A percentile compares a stretch with the other conserved stretches of the same genome.
These are phyloP conservation scores for Chytriomyces sp. DNA, from an alignment of 192 early-diverging fungal genomes.

Conservation along the genomic window DNA sequence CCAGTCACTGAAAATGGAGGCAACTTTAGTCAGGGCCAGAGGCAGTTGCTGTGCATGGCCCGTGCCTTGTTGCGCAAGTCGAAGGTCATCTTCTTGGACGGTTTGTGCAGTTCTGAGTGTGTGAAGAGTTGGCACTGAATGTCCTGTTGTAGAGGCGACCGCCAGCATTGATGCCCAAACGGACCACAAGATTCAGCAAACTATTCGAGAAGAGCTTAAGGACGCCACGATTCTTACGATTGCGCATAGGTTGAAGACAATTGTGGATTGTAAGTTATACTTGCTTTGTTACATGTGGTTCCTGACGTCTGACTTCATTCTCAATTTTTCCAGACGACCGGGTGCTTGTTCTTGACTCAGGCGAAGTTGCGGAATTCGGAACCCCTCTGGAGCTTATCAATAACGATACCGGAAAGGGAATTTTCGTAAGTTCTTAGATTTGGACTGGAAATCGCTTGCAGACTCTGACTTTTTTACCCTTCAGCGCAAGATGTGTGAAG, in stretches of 20 bases:
- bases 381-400: conserved; percentile 71
- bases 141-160: conserved; percentile 38
- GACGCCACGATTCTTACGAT: conserved; percentile 40
- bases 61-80: conserved; percentile 46
- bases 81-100: conserved; percentile 47
- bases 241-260: conserved; percentile 38
- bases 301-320: neutral
- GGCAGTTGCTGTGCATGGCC: conserved; percentile 54
- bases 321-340: conserved; percentile 60
- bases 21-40: conserved; percentile 38
- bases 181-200: conserved; percentile 39
- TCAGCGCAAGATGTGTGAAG: conserved; percentile 81
- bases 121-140: neutral
- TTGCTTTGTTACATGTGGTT: neutral
- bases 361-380: conserved; percentile 80
- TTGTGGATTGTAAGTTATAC: conserved; percentile 30
- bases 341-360: conserved; percentile 78
- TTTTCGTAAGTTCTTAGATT: too few relatives aligned
- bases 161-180: conserved; percentile 38
- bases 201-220: conserved; percentile 41
- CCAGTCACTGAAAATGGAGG: conserved; percentile 42
- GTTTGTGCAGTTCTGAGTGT: too few relatives aligned
- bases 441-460: too few relatives aligned
- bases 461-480: too few relatives aligned
- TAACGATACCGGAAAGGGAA: conserved; percentile 40